Conservation (phyloP, 306 rosid genomes). For the Psophocarpus tetragonolobus region DNA sequence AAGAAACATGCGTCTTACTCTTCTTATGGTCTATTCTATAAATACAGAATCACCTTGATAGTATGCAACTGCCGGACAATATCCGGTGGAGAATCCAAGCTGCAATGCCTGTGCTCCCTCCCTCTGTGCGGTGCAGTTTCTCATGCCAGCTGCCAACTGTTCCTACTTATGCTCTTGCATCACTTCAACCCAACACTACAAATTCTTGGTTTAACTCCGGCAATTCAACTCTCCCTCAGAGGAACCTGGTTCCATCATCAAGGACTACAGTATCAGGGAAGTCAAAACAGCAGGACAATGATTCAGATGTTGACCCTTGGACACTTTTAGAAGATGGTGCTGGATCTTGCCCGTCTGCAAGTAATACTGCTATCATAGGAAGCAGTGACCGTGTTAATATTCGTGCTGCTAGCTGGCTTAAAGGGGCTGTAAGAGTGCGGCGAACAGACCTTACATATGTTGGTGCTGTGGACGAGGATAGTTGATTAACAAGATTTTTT, state of each 20-base stretch:
- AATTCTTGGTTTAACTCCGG: slow-evolving; percentile 47
- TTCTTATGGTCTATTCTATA: slow-evolving; percentile 25
- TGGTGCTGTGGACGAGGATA: slow-evolving; percentile 85
- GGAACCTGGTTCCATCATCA: slow-evolving; percentile 45
- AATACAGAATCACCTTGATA: slow-evolving; percentile 71
- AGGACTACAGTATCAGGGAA: slow-evolving; percentile 57
- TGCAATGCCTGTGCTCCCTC: slow-evolving; percentile 77
- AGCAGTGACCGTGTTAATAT: slow-evolving; percentile 67
- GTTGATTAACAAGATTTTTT: slow-evolving; percentile 58
- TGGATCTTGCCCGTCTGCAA: slow-evolving; percentile 68
- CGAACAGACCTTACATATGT: slow-evolving; percentile 85
- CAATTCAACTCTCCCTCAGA: slow-evolving; percentile 52
- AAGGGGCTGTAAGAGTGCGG: slow-evolving; percentile 88
- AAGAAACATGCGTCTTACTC: neutral
- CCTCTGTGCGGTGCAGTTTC: slow-evolving; percentile 52
- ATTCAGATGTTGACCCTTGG: slow-evolving; percentile 89
- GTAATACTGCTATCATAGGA: slow-evolving; percentile 60
- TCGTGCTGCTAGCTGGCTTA: slow-evolving; percentile 88
- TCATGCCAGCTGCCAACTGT: slow-evolving; percentile 78
- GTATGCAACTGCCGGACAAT: slow-evolving; percentile 78
- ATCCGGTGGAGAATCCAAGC: slow-evolving; percentile 89
- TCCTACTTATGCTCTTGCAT: slow-evolving; percentile 52
- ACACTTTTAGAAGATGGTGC: slow-evolving; percentile 85
- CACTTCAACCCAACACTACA: slow-evolving; percentile 54
- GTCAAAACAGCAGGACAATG: slow-evolving; percentile 68